phyloP scores from a whole-genome alignment of 176 grass and related monocot genomes.

The Lolium rigidum region DNA sequence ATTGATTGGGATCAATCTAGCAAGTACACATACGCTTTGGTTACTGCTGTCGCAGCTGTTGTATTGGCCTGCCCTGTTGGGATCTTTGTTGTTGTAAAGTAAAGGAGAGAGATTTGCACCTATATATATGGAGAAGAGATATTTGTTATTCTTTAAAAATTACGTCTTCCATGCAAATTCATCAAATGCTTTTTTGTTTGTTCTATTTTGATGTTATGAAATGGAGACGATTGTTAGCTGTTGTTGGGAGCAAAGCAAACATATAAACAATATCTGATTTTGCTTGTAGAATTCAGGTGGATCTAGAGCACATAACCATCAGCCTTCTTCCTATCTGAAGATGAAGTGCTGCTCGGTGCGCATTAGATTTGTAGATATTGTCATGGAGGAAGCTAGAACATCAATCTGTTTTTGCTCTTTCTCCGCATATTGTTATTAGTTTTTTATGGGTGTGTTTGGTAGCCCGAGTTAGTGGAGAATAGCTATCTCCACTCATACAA shows the following conservation, averaged over 20 bases:
- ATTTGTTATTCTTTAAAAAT: constrained; percentile 36
- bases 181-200: not conserved
- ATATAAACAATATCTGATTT: not conserved
- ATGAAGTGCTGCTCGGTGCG: not conserved
- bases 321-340: not conserved
- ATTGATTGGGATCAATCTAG: too few species aligned
- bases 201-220: not conserved
- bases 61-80: not conserved
- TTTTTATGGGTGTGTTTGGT: not conserved
- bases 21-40: too few species aligned
- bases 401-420: not conserved
- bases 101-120: constrained; percentile 22
- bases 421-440: not conserved
- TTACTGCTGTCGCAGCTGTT: not conserved
- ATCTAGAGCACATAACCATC: not conserved
- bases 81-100: constrained; percentile 49
- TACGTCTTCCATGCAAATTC: not conserved
- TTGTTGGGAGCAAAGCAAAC: not conserved
- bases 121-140: constrained; percentile 34
- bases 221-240: not conserved
- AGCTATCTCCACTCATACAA: too few species aligned
- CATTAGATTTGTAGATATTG: not conserved
- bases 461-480: too few species aligned
- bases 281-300: not conserved
- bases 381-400: not conserved